Conservation (phyloP, 208 protist genomes). For the Crithidia brevicula region DNA sequence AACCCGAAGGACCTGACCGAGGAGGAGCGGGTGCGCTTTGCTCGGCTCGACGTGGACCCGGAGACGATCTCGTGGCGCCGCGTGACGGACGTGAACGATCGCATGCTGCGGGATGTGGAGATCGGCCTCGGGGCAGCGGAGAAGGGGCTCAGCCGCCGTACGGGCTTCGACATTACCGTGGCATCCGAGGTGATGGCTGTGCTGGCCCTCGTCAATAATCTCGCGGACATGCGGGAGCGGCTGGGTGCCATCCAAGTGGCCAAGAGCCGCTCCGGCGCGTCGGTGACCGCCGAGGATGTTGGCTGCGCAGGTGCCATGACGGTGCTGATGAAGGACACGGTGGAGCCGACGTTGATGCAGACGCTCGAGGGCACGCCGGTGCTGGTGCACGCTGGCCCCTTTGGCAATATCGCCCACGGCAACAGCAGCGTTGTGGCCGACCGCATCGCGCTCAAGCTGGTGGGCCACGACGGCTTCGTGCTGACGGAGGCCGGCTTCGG, state of each 20-base stretch:
- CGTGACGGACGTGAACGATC: slow-evolving; percentile 97
- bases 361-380: slow-evolving; percentile 96
- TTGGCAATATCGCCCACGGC: slow-evolving; percentile 99
- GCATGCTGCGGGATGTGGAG: slow-evolving; percentile 96
- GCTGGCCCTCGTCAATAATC: slow-evolving; percentile 93
- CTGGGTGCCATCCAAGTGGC: slow-evolving; percentile 90
- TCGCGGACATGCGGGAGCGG: slow-evolving; percentile 95
- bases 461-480: slow-evolving; percentile 95
- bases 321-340: slow-evolving; percentile 96
- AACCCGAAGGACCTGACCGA: slow-evolving; percentile 90
- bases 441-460: slow-evolving; percentile 95
- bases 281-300: slow-evolving; percentile 93
- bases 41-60: slow-evolving; percentile 96
- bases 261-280: slow-evolving; percentile 59
- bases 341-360: slow-evolving; percentile 98
- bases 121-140: slow-evolving; percentile 94
- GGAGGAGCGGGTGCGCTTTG: slow-evolving; percentile 92
- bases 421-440: slow-evolving; percentile 98
- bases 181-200: slow-evolving; percentile 99
- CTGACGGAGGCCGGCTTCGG: slow-evolving; percentile 97
- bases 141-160: slow-evolving; percentile 85
- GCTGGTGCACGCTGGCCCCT: slow-evolving; percentile 98
- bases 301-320: slow-evolving; percentile 93
- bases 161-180: slow-evolving; percentile 97
- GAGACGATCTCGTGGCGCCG: slow-evolving; percentile 97